Evolutionary conservation across 495 filamentous ascomycete genomes (phyloP).

Genomic region (Penicillium tannophilum): DNA sequence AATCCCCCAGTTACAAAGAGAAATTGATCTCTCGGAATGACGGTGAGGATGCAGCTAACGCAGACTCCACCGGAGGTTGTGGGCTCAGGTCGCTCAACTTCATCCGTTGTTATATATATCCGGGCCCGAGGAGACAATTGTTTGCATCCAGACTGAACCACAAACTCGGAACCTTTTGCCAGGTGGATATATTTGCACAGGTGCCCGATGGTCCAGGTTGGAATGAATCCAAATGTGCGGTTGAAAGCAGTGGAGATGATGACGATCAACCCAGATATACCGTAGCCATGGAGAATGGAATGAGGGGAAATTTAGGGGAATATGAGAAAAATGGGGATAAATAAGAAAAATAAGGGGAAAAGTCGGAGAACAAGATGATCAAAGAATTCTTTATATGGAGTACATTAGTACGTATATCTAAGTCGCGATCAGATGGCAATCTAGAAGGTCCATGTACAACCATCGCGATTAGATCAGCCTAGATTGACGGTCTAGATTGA

Average conservation of each 20-base stretch:
- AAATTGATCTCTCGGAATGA: constrained; percentile 24
- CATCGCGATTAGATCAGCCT: constrained; percentile 3
- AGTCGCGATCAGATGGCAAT: constrained; percentile 10
- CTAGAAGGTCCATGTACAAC: too few species aligned
- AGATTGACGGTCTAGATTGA: background rate
- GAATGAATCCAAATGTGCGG: constrained; percentile 7
- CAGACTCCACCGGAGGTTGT: constrained; percentile 5
- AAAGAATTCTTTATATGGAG: background rate
- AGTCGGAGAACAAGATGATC: background rate
- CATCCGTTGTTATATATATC: constrained; percentile 2
- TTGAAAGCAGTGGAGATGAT: background rate
- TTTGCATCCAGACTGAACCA: constrained; percentile 1
- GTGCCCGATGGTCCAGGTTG: constrained; percentile 20
- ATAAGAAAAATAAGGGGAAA: background rate
- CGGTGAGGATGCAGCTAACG: constrained; percentile 35
- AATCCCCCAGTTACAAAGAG: background rate
- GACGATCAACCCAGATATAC: too few species aligned
- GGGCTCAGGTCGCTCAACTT: constrained; percentile 4
- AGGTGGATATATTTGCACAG: background rate
- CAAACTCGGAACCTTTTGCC: background rate
- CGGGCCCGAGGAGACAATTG: background rate
- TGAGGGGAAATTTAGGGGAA: background rate
- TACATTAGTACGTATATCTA: background rate
- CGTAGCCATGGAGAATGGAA: too few species aligned
- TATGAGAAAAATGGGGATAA: background rate